Base-by-base conservation (phyloP, 2,329 filamentous ascomycete genomes). In the Fusarium algeriense region DNA sequence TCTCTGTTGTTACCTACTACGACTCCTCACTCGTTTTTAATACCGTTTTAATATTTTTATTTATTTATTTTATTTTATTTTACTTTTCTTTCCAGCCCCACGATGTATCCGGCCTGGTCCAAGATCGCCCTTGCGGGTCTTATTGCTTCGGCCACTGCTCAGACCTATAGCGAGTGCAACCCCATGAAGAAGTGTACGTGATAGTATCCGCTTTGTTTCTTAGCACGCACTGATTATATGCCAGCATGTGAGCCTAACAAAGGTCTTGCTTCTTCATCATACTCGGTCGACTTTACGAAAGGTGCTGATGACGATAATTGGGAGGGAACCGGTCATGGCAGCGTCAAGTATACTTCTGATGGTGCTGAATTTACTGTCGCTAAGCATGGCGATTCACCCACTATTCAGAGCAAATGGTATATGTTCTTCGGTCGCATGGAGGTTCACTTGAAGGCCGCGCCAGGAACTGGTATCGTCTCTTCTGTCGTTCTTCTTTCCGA, bases 401-500 rank as follows among this genome's bases (percentile, higher is more conserved):
- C 88, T 5, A 92, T 93, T 78, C 86, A 86, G 77, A 86, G 86
- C 20, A 86, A 91, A 71, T 94, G 91, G 87, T 95, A 95, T 82
- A 92, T 95, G 78, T 94, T 95, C 90, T 95, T 94, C 75, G 93
- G 93, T 44, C 89, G 88, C 70, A 88, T 93, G 64, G 90, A 93
- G 50, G 88, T 91, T 53, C 86, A 87, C 20, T 83, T 94, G 81
- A 91, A 92, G 79, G 87, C 92, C 13, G 91, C 93, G 9, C 87
- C 91, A 1, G 93, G 93, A 8, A 87, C 85, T 3, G 93, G 93
- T 26, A 93, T 95, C 67, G 91, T 95, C 63, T 94, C 91, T 80
- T 92, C 90, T 61, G 85, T 91, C 7, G 91, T 95, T 11, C 80
- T 95, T 64, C 89, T 93, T 79, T 94, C 92, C 1, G 92, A 95